These are phyloP conservation scores for Tricholoma hemisulphureum DNA, from an alignment of 768 basidiomycete genomes.

Conservation along the genomic window DNA sequence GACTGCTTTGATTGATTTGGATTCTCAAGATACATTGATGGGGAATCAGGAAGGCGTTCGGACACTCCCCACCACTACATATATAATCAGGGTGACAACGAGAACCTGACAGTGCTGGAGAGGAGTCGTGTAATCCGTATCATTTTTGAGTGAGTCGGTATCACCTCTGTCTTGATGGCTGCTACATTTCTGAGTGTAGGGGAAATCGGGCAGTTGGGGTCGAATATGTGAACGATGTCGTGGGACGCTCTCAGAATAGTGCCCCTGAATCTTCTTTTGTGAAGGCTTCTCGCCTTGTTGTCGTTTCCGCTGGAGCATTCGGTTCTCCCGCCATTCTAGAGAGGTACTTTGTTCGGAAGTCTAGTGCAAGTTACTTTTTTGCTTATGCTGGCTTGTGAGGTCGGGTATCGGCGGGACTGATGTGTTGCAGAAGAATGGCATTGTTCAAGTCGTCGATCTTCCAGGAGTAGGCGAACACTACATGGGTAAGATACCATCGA, in stretches of 20 bases:
- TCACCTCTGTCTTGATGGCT: not conserved
- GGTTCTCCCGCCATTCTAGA: constrained; percentile 58
- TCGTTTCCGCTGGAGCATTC: constrained; percentile 53
- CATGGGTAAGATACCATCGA: constrained; percentile 40
- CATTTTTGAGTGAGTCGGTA: constrained; percentile 43
- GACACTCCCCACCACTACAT: constrained; percentile 54
- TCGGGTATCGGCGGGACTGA: constrained; percentile 65
- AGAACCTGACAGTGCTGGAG: constrained; percentile 42
- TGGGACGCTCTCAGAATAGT: constrained; percentile 17
- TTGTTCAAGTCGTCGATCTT: constrained; percentile 56
- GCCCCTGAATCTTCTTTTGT: constrained; percentile 22
- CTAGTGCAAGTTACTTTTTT: not conserved
- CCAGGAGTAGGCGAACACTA: constrained; percentile 78
- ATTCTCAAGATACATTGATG: constrained; percentile 51
- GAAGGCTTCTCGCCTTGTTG: constrained; percentile 43
- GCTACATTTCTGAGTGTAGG: constrained; percentile 22
- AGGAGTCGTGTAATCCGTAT: constrained; percentile 46
- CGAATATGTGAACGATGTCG: constrained; percentile 45
- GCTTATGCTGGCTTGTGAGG: constrained; percentile 16
- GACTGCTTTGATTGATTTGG: not conserved
- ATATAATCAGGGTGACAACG: constrained; percentile 44
- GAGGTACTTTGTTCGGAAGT: constrained; percentile 25
- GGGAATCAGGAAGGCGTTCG: constrained; percentile 50
- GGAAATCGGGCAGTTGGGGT: constrained; percentile 46
- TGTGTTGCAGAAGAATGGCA: constrained; percentile 45